Conservation (phyloP, 148 eudicot genomes). For the Vaccinium vitisidaea region DNA sequence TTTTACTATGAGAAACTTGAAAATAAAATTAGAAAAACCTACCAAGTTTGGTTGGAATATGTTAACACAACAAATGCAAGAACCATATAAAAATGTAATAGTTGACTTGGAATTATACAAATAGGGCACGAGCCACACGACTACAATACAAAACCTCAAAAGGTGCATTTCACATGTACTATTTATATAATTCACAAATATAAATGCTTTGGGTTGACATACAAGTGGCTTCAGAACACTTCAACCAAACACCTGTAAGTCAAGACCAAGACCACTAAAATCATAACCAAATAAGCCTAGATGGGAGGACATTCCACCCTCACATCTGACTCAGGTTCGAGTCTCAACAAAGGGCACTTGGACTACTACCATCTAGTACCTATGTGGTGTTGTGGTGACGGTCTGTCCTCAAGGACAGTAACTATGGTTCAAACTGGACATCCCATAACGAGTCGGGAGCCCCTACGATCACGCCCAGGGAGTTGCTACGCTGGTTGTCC, state of each 20-base stretch:
- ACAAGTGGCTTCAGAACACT: not conserved
- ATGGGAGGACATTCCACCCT: too few relatives aligned
- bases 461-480: too few relatives aligned
- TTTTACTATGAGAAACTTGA: not conserved
- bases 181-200: too few relatives aligned
- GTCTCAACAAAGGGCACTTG: too few relatives aligned
- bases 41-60: not conserved
- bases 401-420: too few relatives aligned
- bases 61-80: not conserved
- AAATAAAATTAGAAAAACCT: not conserved
- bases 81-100: not conserved
- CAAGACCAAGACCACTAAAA: not conserved
- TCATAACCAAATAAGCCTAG: not conserved
- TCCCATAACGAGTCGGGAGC: too few relatives aligned
- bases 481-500: too few relatives aligned
- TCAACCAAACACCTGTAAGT: not conserved
- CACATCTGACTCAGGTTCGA: too few relatives aligned
- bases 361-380: too few relatives aligned
- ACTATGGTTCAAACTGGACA: too few relatives aligned
- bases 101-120: not conserved
- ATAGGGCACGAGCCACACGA: not conserved
- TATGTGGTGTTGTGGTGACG: too few relatives aligned
- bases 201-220: not conserved
- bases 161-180: not conserved
- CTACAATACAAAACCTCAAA: not conserved